Evolutionary conservation across 768 basidiomycete genomes (phyloP).

Genomic region (Russula foetens): DNA sequence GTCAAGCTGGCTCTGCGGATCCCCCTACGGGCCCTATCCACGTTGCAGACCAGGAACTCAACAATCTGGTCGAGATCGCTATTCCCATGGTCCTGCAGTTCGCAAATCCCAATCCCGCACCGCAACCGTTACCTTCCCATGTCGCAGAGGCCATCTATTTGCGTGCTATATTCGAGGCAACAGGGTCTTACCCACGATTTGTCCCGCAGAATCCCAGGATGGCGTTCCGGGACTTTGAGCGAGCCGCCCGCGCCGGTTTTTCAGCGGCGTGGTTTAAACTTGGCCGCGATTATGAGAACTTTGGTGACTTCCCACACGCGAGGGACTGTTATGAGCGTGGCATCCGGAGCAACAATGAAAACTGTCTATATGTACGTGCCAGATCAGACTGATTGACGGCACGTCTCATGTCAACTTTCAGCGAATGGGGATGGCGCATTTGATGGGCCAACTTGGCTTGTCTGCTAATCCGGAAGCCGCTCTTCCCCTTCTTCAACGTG

Average conservation of each 20-base stretch:
- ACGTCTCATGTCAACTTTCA: slow-evolving; percentile 25
- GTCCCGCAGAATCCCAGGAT: slow-evolving; percentile 58
- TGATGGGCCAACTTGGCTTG: slow-evolving; percentile 79
- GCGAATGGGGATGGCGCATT: slow-evolving; percentile 90
- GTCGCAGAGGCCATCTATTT: slow-evolving; percentile 70
- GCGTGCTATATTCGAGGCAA: slow-evolving; percentile 63
- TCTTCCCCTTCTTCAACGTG: slow-evolving; percentile 63
- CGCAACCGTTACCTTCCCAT: slow-evolving; percentile 31
- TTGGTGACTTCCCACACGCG: slow-evolving; percentile 65
- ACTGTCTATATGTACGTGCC: slow-evolving; percentile 58
- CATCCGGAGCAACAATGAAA: slow-evolving; percentile 61
- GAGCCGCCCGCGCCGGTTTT: slow-evolving; percentile 70
- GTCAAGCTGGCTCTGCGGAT: slow-evolving; percentile 31
- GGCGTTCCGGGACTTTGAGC: slow-evolving; percentile 88
- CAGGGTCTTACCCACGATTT: slow-evolving; percentile 62
- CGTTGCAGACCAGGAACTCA: slow-evolving; percentile 52
- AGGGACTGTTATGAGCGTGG: slow-evolving; percentile 85
- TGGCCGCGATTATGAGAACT: slow-evolving; percentile 87
- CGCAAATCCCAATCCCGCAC: slow-evolving; percentile 32
- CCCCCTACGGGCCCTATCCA: slow-evolving; percentile 38
- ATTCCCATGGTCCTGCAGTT: slow-evolving; percentile 57
- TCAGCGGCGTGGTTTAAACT: slow-evolving; percentile 85
- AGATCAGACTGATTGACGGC: slow-evolving; percentile 9
- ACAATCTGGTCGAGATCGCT: slow-evolving; percentile 53
- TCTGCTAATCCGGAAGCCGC: slow-evolving; percentile 46